Percentiles rank a stretch among this genome's conserved stretches.
Evolutionary conservation across 2,329 filamentous ascomycete species (phyloP).

Genomic region (Aspergillus fijiensis): DNA sequence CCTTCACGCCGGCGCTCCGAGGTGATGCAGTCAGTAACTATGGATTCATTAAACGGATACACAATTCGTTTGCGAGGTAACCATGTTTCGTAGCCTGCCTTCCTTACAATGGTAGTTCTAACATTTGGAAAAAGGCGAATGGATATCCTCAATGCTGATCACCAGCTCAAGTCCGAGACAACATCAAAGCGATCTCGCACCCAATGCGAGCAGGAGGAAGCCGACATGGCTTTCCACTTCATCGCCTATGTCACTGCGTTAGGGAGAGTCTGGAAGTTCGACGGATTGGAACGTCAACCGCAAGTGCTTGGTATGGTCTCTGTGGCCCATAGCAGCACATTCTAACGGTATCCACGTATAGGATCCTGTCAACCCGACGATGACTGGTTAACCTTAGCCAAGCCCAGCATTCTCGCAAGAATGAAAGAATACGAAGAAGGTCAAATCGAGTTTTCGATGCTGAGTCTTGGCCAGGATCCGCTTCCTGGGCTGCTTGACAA

Average conservation of each 20-base stretch:
- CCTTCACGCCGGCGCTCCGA: constrained; percentile 68
- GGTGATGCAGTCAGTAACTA: constrained; percentile 75
- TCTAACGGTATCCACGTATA: constrained; percentile 14
- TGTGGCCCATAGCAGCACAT: too few relatives aligned
- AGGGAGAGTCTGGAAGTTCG: constrained; percentile 81
- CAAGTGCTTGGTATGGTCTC: constrained; percentile 55
- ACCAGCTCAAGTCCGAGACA: constrained; percentile 55
- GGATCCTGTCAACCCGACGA: constrained; percentile 43
- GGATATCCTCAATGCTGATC: constrained; percentile 72
- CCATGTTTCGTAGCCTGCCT: constrained; percentile 17
- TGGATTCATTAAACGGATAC: constrained; percentile 72
- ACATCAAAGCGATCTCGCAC: constrained; percentile 38
- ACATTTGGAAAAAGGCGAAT: constrained; percentile 55
- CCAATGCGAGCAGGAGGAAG: constrained; percentile 47
- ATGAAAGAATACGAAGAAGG: constrained; percentile 67
- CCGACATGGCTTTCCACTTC: constrained; percentile 77
- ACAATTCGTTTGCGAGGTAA: constrained; percentile 82
- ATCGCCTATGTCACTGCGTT: constrained; percentile 79
- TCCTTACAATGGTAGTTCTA: background rate
- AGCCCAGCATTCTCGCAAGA: constrained; percentile 63
- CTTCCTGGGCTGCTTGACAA: constrained; percentile 49
- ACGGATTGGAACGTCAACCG: constrained; percentile 75
- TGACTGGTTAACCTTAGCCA: constrained; percentile 68
- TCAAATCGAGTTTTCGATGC: constrained; percentile 71
- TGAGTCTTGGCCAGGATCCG: constrained; percentile 71